Conservation (phyloP, 2,329 filamentous ascomycete genomes). For the Fusarium papillatum region DNA sequence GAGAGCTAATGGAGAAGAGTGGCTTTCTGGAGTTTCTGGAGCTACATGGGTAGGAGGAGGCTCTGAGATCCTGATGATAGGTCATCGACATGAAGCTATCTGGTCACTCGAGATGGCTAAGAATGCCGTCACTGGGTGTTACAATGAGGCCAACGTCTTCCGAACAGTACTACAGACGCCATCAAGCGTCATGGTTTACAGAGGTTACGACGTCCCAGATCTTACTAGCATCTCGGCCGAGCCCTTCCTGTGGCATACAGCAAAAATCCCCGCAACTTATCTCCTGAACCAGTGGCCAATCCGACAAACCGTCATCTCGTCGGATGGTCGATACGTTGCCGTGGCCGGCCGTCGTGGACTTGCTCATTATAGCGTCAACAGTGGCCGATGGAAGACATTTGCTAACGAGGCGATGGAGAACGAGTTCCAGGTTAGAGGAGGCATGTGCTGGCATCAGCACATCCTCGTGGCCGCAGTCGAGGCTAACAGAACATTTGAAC, state of each 20-base stretch:
- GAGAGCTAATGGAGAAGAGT: constrained; percentile 80
- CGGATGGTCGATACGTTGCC: constrained; percentile 94
- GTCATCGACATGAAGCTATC: constrained; percentile 79
- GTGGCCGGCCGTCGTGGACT: constrained; percentile 94
- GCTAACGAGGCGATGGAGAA: constrained; percentile 85
- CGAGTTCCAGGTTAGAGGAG: constrained; percentile 91
- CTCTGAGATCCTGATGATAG: constrained; percentile 84
- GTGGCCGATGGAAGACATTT: constrained; percentile 96
- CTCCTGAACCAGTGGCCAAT: constrained; percentile 96
- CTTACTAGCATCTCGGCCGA: constrained; percentile 93
- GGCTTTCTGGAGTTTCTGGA: constrained; percentile 84
- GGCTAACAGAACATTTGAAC: constrained; percentile 82
- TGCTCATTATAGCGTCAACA: constrained; percentile 95
- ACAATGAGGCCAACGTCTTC: constrained; percentile 91
- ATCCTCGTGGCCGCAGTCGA: constrained; percentile 96
- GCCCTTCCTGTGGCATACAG: constrained; percentile 94
- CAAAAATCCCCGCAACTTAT: constrained; percentile 87
- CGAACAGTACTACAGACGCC: constrained; percentile 91
- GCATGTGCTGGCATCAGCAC: constrained; percentile 99
- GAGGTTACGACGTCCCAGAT: constrained; percentile 92
- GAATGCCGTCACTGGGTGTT: constrained; percentile 93
- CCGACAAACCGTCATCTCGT: constrained; percentile 86
- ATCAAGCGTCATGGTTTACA: constrained; percentile 90
- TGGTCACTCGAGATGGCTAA: constrained; percentile 94
- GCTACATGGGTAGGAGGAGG: constrained; percentile 91